These are phyloP conservation scores for Tremellales sp. DNA, from an alignment of 1,284 basidiomycete genomes.

Conservation along the genomic window DNA sequence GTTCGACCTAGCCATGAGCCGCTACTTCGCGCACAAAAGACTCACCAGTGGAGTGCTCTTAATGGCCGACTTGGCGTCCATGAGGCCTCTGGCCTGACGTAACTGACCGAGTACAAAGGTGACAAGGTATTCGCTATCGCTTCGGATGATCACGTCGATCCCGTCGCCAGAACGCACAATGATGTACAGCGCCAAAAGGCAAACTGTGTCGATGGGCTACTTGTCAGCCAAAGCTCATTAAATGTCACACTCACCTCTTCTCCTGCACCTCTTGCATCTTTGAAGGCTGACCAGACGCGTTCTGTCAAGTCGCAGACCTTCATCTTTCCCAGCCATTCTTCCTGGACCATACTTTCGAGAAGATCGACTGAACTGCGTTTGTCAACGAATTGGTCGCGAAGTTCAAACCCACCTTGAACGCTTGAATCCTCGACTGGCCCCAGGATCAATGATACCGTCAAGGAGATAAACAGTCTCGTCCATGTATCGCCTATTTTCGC, in stretches of 20 bases:
- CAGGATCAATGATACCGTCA: slow-evolving; percentile 28
- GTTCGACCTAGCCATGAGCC: neutral
- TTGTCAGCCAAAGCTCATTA: neutral
- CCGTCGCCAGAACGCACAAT: slow-evolving; percentile 13
- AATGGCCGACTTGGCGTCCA: slow-evolving; percentile 17
- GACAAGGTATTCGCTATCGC: slow-evolving; percentile 8
- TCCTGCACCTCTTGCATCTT: slow-evolving; percentile 15
- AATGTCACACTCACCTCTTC: slow-evolving; percentile 17
- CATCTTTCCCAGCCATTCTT: slow-evolving; percentile 35
- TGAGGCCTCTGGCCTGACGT: slow-evolving; percentile 11
- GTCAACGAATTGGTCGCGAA: neutral
- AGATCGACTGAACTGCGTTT: slow-evolving; percentile 36
- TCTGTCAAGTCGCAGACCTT: slow-evolving; percentile 40
- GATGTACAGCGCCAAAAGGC: slow-evolving; percentile 26
- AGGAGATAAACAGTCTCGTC: slow-evolving; percentile 42
- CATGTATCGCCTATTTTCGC: slow-evolving; percentile 44
- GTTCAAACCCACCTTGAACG: slow-evolving; percentile 27
- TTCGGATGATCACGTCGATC: slow-evolving; percentile 15
- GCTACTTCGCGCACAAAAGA: too few relatives aligned
- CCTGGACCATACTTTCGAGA: slow-evolving; percentile 34
- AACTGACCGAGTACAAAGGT: slow-evolving; percentile 6
- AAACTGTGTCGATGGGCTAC: slow-evolving; percentile 23
- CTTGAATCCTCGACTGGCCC: slow-evolving; percentile 14
- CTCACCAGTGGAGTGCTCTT: slow-evolving; percentile 17
- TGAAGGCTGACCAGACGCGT: slow-evolving; percentile 26